Base-by-base conservation (phyloP, 306 rosid species). In the Gynostemma pentaphyllum region DNA sequence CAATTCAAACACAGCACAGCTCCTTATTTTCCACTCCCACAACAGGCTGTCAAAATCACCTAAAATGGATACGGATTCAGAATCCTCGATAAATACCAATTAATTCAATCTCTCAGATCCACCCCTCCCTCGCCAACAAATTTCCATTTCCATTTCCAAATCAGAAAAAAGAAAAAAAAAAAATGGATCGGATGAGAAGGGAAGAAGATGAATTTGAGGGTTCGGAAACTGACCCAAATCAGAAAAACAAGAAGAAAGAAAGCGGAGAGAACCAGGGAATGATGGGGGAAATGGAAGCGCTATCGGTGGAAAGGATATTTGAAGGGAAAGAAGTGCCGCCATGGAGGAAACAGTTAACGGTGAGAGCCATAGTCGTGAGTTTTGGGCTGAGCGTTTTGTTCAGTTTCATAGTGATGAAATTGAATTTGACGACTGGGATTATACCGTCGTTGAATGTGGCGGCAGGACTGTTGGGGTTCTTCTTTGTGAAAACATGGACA, bases 401-500 rank as follows among this genome's bases (percentile, higher is more conserved):
- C 47, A 54, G 54, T 24, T 54, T 55, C 56, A 53, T 68, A 29
- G 62, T 61, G 18, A 46, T 54, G 66, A 68, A 68, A 45, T 66
- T 68, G 2, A 55, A 68, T 24, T 12, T 68, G 54, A 68, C 72
- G 16, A 49, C 40, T 41, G 72, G 72, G 8, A 28, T 54, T 4
- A 53, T 42, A 28, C 65, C 72, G 16, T 68, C 66, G 23, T 60
- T 68, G 45, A 67, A 52, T 28, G 63, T 67, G 39, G 55, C 71
- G 16, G 71, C 71, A 21, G 71, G 63, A 4, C 62, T 67, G 27
- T 50, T 67, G 14, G 63, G 71, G 27, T 67, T 67, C 56, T 68
- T 68, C 66, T 54, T 68, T 45, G 72, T 68, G n/a, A 68, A 68
- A 44, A 23, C 45, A 2, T 68, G 72, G 72, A 68, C 72, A 15